A percentile compares a stretch with the other conserved stretches of the same genome.
Conservation (phyloP, 176 grass and related monocot genomes). For the Hordeum marinum region DNA sequence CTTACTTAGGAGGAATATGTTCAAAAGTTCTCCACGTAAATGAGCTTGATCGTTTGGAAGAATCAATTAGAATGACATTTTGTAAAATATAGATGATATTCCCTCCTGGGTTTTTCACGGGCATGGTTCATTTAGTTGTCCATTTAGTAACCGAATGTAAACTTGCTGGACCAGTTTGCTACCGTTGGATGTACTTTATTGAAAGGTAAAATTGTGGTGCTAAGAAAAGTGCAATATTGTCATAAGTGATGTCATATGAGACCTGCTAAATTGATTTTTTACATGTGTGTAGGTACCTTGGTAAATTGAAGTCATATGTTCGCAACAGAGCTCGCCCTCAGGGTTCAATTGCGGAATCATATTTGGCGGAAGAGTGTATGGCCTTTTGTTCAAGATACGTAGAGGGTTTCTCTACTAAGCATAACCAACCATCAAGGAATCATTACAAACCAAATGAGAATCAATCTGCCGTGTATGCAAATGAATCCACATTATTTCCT, state of each 20-base stretch:
- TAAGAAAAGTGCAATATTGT: background rate
- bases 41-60: background rate
- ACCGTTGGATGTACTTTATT: constrained; percentile 21
- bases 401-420: too few species aligned
- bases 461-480: too few species aligned
- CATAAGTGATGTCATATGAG: background rate
- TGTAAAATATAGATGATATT: constrained; percentile 12
- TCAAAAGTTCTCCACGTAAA: constrained; percentile 16
- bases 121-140: constrained; percentile 22
- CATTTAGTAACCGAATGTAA: background rate
- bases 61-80: background rate
- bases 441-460: too few species aligned
- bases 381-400: too few species aligned
- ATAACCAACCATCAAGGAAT: too few species aligned
- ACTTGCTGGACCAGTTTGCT: background rate
- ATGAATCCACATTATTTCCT: too few species aligned
- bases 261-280: background rate
- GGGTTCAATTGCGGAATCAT: too few species aligned
- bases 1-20: constrained; percentile 26
- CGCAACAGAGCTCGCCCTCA: too few species aligned
- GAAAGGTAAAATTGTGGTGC: background rate
- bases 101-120: background rate
- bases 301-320: too few species aligned
- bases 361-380: too few species aligned
- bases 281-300: background rate